A percentile compares a stretch with the other conserved stretches of the same genome.
Evolutionary conservation across 148 eudicot genomes (phyloP).

Genomic region (Salicornia ramosissima): DNA sequence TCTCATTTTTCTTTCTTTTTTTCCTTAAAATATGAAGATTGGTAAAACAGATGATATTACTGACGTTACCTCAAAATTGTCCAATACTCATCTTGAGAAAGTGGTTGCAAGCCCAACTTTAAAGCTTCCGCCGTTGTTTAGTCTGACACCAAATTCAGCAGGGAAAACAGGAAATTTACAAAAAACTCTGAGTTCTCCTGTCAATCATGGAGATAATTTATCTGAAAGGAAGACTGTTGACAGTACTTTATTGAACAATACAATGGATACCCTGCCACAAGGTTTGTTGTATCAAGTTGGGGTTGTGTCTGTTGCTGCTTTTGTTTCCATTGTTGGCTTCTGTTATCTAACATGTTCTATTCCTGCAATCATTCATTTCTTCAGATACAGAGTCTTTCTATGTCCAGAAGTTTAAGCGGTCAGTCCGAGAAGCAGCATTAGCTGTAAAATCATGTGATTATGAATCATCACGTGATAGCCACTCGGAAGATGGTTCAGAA

Average conservation of each 20-base stretch:
- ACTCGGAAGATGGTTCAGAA: constrained; percentile 91
- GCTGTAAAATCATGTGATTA: constrained; percentile 49
- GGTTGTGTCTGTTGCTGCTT: neutral
- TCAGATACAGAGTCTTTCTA: constrained; percentile 55
- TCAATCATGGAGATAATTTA: constrained; percentile 40
- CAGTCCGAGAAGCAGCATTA: constrained; percentile 96
- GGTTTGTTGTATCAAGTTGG: constrained; percentile 35
- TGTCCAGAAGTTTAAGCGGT: constrained; percentile 70
- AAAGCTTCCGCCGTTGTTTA: constrained; percentile 90
- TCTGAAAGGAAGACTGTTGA: constrained; percentile 53
- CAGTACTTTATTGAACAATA: constrained; percentile 39
- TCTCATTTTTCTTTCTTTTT: constrained; percentile 7
- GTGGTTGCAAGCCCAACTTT: constrained; percentile 61
- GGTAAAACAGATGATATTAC: constrained; percentile 49
- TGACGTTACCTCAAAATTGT: constrained; percentile 64
- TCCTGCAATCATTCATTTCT: constrained; percentile 25
- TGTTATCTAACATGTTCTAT: constrained; percentile 7
- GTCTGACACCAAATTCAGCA: constrained; percentile 73
- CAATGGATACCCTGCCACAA: constrained; percentile 39
- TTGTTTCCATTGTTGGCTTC: constrained; percentile 1
- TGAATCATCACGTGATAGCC: constrained; percentile 74
- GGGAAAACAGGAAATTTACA: constrained; percentile 65
- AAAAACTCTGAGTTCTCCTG: constrained; percentile 47
- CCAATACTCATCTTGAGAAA: constrained; percentile 77
- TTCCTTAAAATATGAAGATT: constrained; percentile 74